These are phyloP conservation scores for Lodderomyces oxycetoniae DNA, from an alignment of 1,139 yeast genomes.

Conservation along the genomic window DNA sequence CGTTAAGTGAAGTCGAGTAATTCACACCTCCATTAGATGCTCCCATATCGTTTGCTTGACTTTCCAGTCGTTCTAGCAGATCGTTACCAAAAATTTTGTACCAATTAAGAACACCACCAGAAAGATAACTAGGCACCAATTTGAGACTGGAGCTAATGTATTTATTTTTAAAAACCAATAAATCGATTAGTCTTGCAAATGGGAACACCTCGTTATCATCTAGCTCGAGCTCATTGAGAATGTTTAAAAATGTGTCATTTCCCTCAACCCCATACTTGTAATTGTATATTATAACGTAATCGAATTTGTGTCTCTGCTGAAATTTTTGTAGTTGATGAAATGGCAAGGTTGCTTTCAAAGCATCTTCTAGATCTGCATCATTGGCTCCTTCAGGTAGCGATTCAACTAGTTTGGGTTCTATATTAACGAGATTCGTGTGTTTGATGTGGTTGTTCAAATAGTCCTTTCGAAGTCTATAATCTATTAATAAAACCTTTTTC, in stretches of 20 bases:
- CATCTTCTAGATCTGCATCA: conserved; percentile 58
- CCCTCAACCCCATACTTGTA: conserved; percentile 25
- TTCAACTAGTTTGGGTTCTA: conserved; percentile 49
- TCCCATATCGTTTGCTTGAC: not conserved
- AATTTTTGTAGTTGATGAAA: conserved; percentile 50
- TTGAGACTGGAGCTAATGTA: conserved; percentile 34
- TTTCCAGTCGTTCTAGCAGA: conserved; percentile 18
- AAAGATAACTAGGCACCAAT: conserved; percentile 31
- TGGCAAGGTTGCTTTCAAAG: conserved; percentile 52
- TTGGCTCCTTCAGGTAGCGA: conserved; percentile 20
- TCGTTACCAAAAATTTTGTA: conserved; percentile 28
- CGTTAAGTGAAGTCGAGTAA: conserved; percentile 37
- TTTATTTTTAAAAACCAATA: conserved; percentile 41
- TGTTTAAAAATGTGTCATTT: conserved; percentile 26
- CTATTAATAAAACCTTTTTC: conserved; percentile 47
- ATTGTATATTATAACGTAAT: conserved; percentile 62
- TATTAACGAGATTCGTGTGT: conserved; percentile 52
- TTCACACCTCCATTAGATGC: conserved; percentile 1
- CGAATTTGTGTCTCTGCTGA: conserved; percentile 49
- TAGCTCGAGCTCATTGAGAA: conserved; percentile 18
- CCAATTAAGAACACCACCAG: conserved; percentile 44
- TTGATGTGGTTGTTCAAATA: conserved; percentile 59
- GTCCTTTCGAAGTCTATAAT: conserved; percentile 56
- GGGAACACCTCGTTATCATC: conserved; percentile 26
- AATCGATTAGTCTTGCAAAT: conserved; percentile 47